A percentile compares a stretch with the other conserved stretches of the same genome.
Evolutionary conservation across 805 yeast species (phyloP).

Genomic region (Isabelozyma rhagii): DNA sequence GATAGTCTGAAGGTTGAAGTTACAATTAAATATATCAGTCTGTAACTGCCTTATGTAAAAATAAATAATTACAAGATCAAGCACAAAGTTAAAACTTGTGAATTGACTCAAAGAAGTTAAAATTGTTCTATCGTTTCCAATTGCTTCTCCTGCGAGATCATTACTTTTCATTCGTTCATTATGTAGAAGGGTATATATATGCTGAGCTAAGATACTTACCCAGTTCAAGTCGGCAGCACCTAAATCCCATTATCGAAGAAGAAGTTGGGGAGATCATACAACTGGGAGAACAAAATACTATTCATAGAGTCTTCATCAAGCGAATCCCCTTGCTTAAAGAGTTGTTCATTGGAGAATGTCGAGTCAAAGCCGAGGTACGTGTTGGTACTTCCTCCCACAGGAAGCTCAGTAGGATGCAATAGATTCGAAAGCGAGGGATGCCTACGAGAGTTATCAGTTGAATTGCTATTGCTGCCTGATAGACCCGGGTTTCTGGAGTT

Average conservation of each 20-base stretch:
- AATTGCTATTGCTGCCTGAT: conserved; percentile 2
- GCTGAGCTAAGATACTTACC: no score
- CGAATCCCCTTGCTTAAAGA: conserved; percentile 6
- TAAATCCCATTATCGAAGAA: conserved; percentile 33
- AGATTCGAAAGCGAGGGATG: conserved; percentile 21
- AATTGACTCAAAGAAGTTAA: neutral
- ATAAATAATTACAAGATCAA: neutral
- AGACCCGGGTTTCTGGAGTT: neutral
- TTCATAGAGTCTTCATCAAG: conserved; percentile 20
- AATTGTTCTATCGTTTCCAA: no score
- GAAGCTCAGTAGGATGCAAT: conserved; percentile 11
- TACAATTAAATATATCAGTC: neutral
- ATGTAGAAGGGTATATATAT: no score
- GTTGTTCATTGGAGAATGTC: conserved; percentile 5
- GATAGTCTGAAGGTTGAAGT: conserved; percentile 32
- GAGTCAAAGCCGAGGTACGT: neutral
- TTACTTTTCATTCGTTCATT: no score
- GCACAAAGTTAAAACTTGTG: neutral
- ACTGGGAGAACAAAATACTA: conserved; percentile 19
- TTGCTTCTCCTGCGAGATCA: no score
- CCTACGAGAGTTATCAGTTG: conserved; percentile 11
- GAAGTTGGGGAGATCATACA: conserved; percentile 32
- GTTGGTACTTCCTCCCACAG: neutral
- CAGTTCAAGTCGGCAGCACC: neutral
- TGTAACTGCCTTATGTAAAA: neutral